A percentile compares a stretch with the other conserved stretches of the same genome.
phyloP scores from a whole-genome alignment of 2,329 filamentous ascomycete species.

The Fusarium sp. region DNA sequence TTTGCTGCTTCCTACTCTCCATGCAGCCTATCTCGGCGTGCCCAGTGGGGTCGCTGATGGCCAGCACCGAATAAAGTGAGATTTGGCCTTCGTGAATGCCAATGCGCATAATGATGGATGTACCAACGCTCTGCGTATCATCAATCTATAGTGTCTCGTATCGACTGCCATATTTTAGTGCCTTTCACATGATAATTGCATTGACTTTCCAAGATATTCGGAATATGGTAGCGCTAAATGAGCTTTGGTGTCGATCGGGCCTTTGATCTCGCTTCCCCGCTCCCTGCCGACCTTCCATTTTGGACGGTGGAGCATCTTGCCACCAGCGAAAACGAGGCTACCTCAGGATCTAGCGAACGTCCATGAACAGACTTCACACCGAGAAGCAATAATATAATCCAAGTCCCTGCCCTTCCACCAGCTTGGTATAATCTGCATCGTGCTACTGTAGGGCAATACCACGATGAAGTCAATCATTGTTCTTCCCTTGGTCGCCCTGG shows the following conservation, averaged over 20 bases:
- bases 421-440: too few relatives aligned
- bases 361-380: not conserved
- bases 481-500: not conserved
- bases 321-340: not conserved
- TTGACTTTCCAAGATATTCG: not conserved
- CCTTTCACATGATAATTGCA: not conserved
- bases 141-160: not conserved
- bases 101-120: not conserved
- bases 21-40: not conserved
- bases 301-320: not conserved
- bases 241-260: not conserved
- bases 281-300: not conserved
- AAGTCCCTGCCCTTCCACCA: not conserved
- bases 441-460: too few relatives aligned
- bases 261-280: not conserved
- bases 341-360: not conserved
- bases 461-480: not conserved
- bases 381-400: not conserved
- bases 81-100: not conserved
- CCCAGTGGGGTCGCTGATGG: not conserved
- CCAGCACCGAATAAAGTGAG: not conserved
- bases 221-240: not conserved
- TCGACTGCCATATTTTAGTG: not conserved
- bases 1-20: not conserved
- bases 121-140: not conserved